These are phyloP conservation scores for Zygosaccharomyces sapae DNA, from an alignment of 1,139 yeast genomes.

Conservation along the genomic window DNA sequence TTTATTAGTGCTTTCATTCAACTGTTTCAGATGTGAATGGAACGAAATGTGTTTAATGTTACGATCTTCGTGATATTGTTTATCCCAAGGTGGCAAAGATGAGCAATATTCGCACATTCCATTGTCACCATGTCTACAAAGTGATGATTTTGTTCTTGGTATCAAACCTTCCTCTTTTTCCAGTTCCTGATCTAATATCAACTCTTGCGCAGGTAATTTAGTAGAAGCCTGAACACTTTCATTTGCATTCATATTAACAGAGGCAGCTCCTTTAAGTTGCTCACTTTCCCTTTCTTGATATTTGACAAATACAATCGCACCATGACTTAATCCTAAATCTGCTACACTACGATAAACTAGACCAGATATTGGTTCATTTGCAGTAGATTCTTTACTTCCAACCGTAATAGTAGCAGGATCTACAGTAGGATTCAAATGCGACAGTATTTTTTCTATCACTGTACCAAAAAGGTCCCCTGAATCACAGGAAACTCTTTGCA, in stretches of 20 bases:
- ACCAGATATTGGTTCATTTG: slow-evolving; percentile 44
- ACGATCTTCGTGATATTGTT: slow-evolving; percentile 65
- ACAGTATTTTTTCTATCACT: slow-evolving; percentile 44
- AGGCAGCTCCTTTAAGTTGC: slow-evolving; percentile 2
- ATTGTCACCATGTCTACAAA: slow-evolving; percentile 84
- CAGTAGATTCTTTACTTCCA: slow-evolving; percentile 48
- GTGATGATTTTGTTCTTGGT: slow-evolving; percentile 52
- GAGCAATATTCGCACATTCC: slow-evolving; percentile 99
- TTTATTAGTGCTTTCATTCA: slow-evolving; percentile 63
- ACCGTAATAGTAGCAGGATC: slow-evolving; percentile 34
- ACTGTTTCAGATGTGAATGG: slow-evolving; percentile 73
- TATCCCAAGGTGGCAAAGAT: slow-evolving; percentile 94
- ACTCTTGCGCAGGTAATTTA: slow-evolving; percentile 39
- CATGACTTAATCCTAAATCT: slow-evolving; percentile 64
- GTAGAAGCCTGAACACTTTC: slow-evolving; percentile 22
- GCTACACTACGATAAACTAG: slow-evolving; percentile 46
- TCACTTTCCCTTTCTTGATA: slow-evolving; percentile 38
- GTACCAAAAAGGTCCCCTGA: slow-evolving; percentile 45
- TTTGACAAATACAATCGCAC: slow-evolving; percentile 73
- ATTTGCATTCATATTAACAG: slow-evolving; percentile 5
- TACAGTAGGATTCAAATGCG: slow-evolving; percentile 22
- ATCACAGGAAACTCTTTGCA: slow-evolving; percentile 60
- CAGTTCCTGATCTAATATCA: slow-evolving; percentile 63
- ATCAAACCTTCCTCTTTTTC: slow-evolving; percentile 72
- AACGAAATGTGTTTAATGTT: slow-evolving; percentile 85